These are phyloP conservation scores for Cyberlindnera saturnus DNA, from an alignment of 805 yeast genomes.

Conservation along the genomic window DNA sequence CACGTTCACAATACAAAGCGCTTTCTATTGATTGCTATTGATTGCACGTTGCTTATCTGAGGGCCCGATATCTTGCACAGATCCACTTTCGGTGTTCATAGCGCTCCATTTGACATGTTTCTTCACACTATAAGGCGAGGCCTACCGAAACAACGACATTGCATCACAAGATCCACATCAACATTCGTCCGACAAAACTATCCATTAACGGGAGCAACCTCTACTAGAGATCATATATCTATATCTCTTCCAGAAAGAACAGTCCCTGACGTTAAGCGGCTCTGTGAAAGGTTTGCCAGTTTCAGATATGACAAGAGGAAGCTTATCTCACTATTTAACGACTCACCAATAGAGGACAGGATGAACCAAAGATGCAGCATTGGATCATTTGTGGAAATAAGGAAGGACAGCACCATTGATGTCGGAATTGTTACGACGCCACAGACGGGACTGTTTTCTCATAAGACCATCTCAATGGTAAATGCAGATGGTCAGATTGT, in stretches of 20 bases:
- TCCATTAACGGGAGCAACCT: too few species aligned
- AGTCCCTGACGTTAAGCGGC: neutral
- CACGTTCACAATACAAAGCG: too few species aligned
- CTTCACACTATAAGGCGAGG: neutral
- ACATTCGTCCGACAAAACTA: neutral
- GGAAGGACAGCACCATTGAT: neutral
- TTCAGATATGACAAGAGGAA: neutral
- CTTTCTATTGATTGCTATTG: too few species aligned
- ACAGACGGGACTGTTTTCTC: constrained; percentile 5
- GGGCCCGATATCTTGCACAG: too few species aligned
- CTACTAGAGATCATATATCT: too few species aligned
- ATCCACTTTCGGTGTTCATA: too few species aligned
- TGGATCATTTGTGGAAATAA: constrained; percentile 11
- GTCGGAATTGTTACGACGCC: constrained; percentile 5
- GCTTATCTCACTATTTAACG: neutral
- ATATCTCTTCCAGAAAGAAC: neutral
- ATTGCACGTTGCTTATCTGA: too few species aligned
- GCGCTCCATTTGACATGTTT: too few species aligned
- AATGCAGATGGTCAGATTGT: constrained; percentile 3
- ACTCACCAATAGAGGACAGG: neutral
- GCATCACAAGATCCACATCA: neutral
- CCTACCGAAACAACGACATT: neutral
- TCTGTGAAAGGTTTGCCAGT: neutral
- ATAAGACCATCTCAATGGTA: constrained; percentile 4
- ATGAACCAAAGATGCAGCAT: constrained; percentile 1